Evolutionary conservation across 2,329 filamentous ascomycete species (phyloP).

Genomic region (Diplodia scrobiculata): DNA sequence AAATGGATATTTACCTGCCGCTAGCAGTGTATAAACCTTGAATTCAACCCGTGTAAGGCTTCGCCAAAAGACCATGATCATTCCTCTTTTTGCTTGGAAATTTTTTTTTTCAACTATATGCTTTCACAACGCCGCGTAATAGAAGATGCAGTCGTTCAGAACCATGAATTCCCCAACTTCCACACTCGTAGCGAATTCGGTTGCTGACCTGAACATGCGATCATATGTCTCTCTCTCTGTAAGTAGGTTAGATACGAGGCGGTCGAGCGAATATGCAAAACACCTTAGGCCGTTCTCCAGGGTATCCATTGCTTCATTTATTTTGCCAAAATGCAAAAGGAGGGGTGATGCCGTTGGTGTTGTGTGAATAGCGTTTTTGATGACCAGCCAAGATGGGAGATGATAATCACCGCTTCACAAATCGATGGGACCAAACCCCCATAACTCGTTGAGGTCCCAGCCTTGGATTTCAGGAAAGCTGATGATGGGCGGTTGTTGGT

Average conservation of each 20-base stretch:
- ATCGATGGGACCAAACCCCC: constrained; percentile 24
- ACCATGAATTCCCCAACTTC: too few species aligned
- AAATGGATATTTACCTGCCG: background rate
- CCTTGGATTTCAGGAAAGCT: constrained; percentile 25
- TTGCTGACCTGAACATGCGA: background rate
- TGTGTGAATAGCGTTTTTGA: background rate
- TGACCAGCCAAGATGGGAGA: background rate
- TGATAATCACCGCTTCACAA: background rate
- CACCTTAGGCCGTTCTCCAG: background rate
- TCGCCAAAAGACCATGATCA: background rate
- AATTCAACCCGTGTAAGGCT: background rate
- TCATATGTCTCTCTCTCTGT: background rate
- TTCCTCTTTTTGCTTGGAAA: too few species aligned
- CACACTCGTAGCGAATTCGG: too few species aligned
- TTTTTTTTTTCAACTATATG: too few species aligned
- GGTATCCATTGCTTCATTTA: background rate
- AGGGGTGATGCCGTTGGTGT: background rate
- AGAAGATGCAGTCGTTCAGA: too few species aligned
- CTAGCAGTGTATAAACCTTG: background rate
- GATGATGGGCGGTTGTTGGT: constrained; percentile 19
- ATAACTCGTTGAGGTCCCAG: constrained; percentile 26
- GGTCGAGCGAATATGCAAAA: background rate
- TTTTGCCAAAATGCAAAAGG: background rate
- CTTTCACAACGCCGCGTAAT: too few species aligned
- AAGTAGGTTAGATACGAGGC: background rate